Base-by-base conservation (phyloP, 768 basidiomycete genomes). In the Amanita pallidorosea region DNA sequence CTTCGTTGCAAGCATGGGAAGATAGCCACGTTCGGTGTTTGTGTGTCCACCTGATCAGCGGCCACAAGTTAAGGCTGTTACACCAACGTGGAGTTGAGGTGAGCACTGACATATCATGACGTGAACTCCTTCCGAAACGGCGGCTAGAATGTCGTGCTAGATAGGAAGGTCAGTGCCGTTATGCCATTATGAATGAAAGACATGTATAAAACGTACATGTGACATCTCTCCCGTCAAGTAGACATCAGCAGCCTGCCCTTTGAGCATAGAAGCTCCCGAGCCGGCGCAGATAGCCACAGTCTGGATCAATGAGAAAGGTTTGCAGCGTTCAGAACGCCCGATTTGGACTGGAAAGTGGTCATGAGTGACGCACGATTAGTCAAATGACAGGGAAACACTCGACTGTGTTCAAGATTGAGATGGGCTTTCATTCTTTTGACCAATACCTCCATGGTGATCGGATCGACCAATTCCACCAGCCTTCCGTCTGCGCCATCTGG, bases 1-100 rank as follows among this genome's bases (percentile, higher is more conserved):
- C 65, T 80, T 83, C 11, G 70, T 65, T 35, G 83, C 82, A 29
- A 97, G 76, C 20, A 79, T 69, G 15, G 83, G 79, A 49, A 98
- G 83, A 67, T 90, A 97, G 0, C 91, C 91, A 29, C 94, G 86
- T 69, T 98, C 95, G 40, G 94, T 94, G 67, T 93, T 93, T 13
- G 90, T 87, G 67, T 97, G 95, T 15, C 89, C 89, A 62, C 86
- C 88, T 89, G 56, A 35, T 40, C 45, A 35, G 25, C 5, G 41
- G 20, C 12, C 23, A 52, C 55, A 36, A 37, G 41, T 47, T 18
- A 33, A 47, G 61, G 58, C 57, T 51, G 57, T 62, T 23, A 50
- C 60, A 61, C 62, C 56, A 47, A 62, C 63, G 56, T 51, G 53
- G 22, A 33, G 25, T 18, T 60, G 53, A 61, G 55, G 57, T 56